Conservation (phyloP, 169 alveolate genomes). For the Plasmodium reichenowi region DNA sequence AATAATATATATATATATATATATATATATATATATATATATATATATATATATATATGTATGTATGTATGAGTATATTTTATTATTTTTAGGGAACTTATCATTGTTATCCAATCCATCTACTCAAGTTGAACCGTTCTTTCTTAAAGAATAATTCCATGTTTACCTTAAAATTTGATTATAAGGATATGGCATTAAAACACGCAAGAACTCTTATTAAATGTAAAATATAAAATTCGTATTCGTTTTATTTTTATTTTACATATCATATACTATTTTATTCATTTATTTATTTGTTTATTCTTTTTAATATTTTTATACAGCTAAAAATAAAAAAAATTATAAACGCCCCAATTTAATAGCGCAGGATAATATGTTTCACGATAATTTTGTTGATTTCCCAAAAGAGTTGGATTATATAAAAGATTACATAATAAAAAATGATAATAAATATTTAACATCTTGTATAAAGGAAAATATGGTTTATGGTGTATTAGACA, state of each 20-base stretch:
- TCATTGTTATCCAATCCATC: slow-evolving; percentile 66
- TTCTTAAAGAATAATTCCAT: slow-evolving; percentile 59
- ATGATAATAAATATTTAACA: slow-evolving; percentile 21
- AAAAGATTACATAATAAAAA: slow-evolving; percentile 59
- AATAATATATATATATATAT: background rate
- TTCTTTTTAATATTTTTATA: slow-evolving; percentile 10
- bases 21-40: background rate
- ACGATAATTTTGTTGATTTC: slow-evolving; percentile 39
- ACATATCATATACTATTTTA: background rate
- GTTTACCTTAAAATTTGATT: slow-evolving; percentile 20
- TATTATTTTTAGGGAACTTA: slow-evolving; percentile 64
- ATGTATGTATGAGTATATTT: background rate
- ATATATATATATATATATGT: background rate
- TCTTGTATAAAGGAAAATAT: slow-evolving; percentile 2
- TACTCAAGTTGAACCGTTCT: slow-evolving; percentile 50
- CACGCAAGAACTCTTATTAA: slow-evolving; percentile 71
- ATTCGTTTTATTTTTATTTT: background rate
- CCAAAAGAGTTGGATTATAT: slow-evolving; percentile 36
- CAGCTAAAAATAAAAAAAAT: slow-evolving; percentile 11
- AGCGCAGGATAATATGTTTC: slow-evolving; percentile 3
- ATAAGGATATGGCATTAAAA: slow-evolving; percentile 48
- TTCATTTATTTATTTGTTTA: slow-evolving; percentile 12
- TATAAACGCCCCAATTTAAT: background rate
- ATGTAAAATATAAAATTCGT: slow-evolving; percentile 13
- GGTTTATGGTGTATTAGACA: background rate